Evolutionary conservation across 768 basidiomycete genomes (phyloP), one percentile per base, ranked within the genome.

Genomic region (Collybia sp.): DNA sequence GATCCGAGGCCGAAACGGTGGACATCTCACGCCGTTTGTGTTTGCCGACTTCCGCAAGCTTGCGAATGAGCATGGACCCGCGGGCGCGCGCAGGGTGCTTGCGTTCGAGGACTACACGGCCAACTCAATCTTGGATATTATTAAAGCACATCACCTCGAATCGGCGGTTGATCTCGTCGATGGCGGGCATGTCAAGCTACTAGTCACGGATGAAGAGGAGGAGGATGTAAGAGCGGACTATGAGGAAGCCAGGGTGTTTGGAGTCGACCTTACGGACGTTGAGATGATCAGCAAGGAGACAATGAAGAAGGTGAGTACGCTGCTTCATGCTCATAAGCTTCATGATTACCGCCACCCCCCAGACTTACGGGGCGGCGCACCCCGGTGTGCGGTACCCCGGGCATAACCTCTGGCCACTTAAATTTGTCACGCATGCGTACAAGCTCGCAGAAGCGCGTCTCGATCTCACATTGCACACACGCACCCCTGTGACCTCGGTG

Each of bases 391-490:
- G 67, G 40, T 63, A 65, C 16, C 75, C 73, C 1, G 83, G 75
- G 0, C 62, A 81, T 57, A 93, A 89, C 52, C 62, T 91, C 19
- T 92, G 83, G 82, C 88, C 87, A 0, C 75, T 83, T 56, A 93
- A 93, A 56, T 71, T 90, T n/a, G 86, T 89, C 43, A 82, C 85
- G 1, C 68, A 76, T 38, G 62, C 89, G 6, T 88, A 76, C 54
- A 62, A 69, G 17, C 61, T 72, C 12, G 71, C 80, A 0, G 53
- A 34, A 12, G 20, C 59, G 2, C 54, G 53, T 6, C 61, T 79
- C 44, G 54, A 71, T 6, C 67, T 93, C 11, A 53, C 56, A 0
- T 64, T 93, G 12, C 83, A 89, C 59, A 92, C 91, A 0, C 76
- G 76, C 51, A 88, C 90, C 0, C 84, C 87, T 0, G 88, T 83